Conservation (phyloP, 108 stramenopile species). For the Phaeodactylum tricornutum region DNA sequence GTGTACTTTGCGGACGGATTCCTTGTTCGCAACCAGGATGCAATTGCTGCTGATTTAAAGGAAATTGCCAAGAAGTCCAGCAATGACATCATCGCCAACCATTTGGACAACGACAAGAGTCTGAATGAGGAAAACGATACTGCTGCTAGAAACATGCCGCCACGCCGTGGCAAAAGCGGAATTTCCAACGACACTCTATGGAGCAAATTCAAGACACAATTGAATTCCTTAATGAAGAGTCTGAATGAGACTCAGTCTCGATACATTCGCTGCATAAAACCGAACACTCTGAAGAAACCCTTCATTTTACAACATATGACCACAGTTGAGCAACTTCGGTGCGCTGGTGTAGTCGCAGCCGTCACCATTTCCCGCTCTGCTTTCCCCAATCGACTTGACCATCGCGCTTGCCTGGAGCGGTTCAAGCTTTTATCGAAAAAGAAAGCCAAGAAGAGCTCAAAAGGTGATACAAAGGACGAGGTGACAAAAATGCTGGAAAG, state of each 20-base stretch:
- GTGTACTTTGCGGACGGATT: slow-evolving; percentile 77
- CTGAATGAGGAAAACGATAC: slow-evolving; percentile 11
- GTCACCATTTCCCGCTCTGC: slow-evolving; percentile 83
- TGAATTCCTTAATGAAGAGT: slow-evolving; percentile 51
- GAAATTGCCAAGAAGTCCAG: slow-evolving; percentile 31
- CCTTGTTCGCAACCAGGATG: slow-evolving; percentile 78
- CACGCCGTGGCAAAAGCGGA: slow-evolving; percentile 34
- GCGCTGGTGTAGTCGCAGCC: slow-evolving; percentile 90
- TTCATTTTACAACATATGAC: slow-evolving; percentile 65
- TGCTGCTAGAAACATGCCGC: slow-evolving; percentile 8
- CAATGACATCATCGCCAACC: slow-evolving; percentile 35
- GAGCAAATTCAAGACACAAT: slow-evolving; percentile 71
- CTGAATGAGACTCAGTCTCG: slow-evolving; percentile 66
- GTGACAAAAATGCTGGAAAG: slow-evolving; percentile 6
- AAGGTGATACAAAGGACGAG: slow-evolving; percentile 10
- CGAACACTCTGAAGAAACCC: slow-evolving; percentile 63
- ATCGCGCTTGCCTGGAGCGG: slow-evolving; percentile 71
- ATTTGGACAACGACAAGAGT: slow-evolving; percentile 28
- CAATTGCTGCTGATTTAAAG: slow-evolving; percentile 58
- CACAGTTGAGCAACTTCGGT: slow-evolving; percentile 88
- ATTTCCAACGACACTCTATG: slow-evolving; percentile 53
- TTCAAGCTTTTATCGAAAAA: slow-evolving; percentile 56
- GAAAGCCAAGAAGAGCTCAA: slow-evolving; percentile 18
- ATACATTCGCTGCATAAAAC: slow-evolving; percentile 84
- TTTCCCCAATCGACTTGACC: slow-evolving; percentile 79